Conservation (phyloP, 2,329 filamentous ascomycete genomes). For the Macroventuria anomochaeta region DNA sequence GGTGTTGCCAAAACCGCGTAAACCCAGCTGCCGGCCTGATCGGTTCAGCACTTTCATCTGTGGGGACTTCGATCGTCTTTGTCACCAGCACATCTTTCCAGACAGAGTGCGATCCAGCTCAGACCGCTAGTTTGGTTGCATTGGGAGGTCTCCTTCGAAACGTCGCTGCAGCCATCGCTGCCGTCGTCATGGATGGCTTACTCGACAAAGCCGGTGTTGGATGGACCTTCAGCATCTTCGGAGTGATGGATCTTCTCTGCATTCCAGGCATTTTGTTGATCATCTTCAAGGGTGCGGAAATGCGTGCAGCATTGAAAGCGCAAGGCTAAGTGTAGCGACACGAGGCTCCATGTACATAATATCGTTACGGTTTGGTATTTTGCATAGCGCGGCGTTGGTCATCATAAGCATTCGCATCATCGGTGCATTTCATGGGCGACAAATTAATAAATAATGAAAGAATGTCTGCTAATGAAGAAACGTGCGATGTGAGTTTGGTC, state of each 20-base stretch:
- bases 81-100: conserved; percentile 53
- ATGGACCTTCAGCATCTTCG: conserved; percentile 52
- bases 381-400: conserved; percentile 15
- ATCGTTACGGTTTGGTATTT: background rate
- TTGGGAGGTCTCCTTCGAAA: conserved; percentile 52
- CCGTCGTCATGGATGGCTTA: conserved; percentile 46
- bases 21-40: conserved; percentile 28
- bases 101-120: conserved; percentile 50
- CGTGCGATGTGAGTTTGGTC: too few species aligned
- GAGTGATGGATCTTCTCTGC: conserved; percentile 40
- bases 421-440: background rate
- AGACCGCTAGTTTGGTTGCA: conserved; percentile 52
- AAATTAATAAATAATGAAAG: background rate
- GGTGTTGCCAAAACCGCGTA: conserved; percentile 44
- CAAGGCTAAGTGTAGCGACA: conserved; percentile 9
- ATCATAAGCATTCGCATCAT: background rate
- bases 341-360: background rate
- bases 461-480: background rate
- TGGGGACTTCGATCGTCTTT: conserved; percentile 50
- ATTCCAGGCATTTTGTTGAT: conserved; percentile 34
- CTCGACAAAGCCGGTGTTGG: conserved; percentile 47
- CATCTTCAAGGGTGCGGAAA: conserved; percentile 30
- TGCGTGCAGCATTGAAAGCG: conserved; percentile 29
- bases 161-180: conserved; percentile 49
- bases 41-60: conserved; percentile 44